Base-by-base conservation (phyloP, 257 asterid species). In the Rubia yunnanensis region DNA sequence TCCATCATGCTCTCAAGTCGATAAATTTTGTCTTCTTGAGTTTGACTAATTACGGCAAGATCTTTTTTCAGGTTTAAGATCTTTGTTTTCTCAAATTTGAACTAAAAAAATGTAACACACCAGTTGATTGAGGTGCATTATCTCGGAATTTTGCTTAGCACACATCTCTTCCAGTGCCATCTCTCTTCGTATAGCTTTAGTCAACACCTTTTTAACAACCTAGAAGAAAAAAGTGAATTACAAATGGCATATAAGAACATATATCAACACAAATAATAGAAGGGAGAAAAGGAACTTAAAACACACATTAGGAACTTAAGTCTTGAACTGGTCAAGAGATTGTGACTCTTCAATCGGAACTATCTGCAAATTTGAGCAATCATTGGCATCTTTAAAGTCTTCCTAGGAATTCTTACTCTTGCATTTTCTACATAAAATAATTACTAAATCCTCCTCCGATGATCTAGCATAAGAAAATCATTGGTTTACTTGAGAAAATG, bases 121-220 rank as follows among this genome's bases (percentile, higher is more conserved):
- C 96, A 94, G 74, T 65, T 95, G 96, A 63, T 88, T 88, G 63
- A 94, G 96, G 70, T 88, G 95, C 84, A 78, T 80, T 80, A 94
- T 88, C 78, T 90, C 96, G 59, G 88, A 78, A 59, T 73, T 85
- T 72, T 88, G 95, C 79, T 86, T 86, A 67, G 85, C 76, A 76
- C 91, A 90, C 38, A 90, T 70, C 76, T 88, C 97, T 82, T 94
- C 99, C 44, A 90, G 70, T 74, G 97, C 96, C 97, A 90, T 94
- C 89, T 94, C 99, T 80, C 99, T 90, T 66, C 98, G 83, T 79
- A 94, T 90, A 44, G 96, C 95, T 71, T 96, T 97, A 35, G 99
- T 95, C 84, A 94, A 77, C 56, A 94, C 97, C 81, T 80, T 94
- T 79, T 94, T 96, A 31, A 94, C 99, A 32, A 92, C 96, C 99